Evolutionary conservation across 306 rosid genomes (phyloP), one percentile per base, ranked within the genome.

Genomic region (Cyclanthera cordifolia): DNA sequence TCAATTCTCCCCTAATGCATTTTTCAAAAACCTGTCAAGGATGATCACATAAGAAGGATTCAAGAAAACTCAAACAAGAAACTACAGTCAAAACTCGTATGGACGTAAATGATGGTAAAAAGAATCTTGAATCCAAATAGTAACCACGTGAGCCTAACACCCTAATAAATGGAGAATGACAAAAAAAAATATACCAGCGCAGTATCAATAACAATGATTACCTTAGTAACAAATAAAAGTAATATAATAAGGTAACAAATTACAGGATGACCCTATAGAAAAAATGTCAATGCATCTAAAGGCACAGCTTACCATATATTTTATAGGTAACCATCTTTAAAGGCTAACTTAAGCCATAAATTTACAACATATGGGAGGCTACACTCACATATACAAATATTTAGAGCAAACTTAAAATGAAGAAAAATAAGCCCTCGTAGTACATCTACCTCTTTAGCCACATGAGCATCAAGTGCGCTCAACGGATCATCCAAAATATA

Each of bases 381-480:
- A 61, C 34, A 23, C 34, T 55, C 9, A 64, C 53, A 21, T 20
- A 6, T 43, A 41, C 53, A 19, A 64, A 64, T 43, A 64, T 24
- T 20, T 41, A 13, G 32, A 4, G 23, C 32, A 64, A 43, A 64
- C 11, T 23, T 13, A 20, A 20, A 64, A 43, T 19, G 20, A 64
- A 64, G 70, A 9, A 43, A 28, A 39, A 21, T 14, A 64, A 39
- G 23, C 13, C 28, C 53, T 12, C 6, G 53, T 2, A 19, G 70
- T 19, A 23, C 52, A 20, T 47, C 15, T 85, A 91, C 97, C 96
- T 89, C 80, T 69, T 79, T 84, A 30, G 95, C 87, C 66, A 91
- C 87, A 72, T 90, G 96, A 72, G 96, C 84, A 82, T 91, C 97
- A 50, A 91, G 87, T 81, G 96, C 97, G 64, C 97, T 91, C 73